Percentiles rank a stretch among this genome's conserved stretches.
Conservation (phyloP, 2,329 filamentous ascomycete genomes). For the Penicillium hesseltinei region DNA sequence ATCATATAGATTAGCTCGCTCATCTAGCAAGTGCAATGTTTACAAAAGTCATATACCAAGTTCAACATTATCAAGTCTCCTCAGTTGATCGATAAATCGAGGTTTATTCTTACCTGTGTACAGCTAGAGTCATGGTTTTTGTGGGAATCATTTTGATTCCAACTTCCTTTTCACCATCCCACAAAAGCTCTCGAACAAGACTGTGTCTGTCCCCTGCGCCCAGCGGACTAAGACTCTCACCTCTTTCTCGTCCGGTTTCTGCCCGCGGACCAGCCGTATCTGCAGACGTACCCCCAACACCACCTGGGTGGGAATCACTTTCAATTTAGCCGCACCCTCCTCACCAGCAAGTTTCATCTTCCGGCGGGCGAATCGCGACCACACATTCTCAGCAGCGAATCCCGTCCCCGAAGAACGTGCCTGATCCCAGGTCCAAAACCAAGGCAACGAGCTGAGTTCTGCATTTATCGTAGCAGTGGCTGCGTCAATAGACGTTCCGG, state of each 20-base stretch:
- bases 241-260: slow-evolving; percentile 33
- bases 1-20: neutral
- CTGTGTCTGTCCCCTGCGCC: slow-evolving; percentile 70
- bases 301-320: slow-evolving; percentile 38
- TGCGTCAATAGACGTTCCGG: slow-evolving; percentile 27
- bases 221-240: slow-evolving; percentile 61
- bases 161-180: slow-evolving; percentile 68
- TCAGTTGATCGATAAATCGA: neutral
- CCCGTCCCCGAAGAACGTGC: slow-evolving; percentile 58
- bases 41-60: slow-evolving; percentile 5
- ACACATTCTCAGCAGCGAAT: slow-evolving; percentile 66
- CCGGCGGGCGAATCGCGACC: slow-evolving; percentile 71
- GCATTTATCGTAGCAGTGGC: slow-evolving; percentile 43
- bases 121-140: neutral
- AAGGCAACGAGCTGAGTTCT: slow-evolving; percentile 56
- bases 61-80: neutral
- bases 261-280: slow-evolving; percentile 39
- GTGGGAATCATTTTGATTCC: slow-evolving; percentile 16
- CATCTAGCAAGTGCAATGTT: neutral
- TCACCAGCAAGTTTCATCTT: slow-evolving; percentile 41
- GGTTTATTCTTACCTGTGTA: neutral
- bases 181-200: slow-evolving; percentile 82
- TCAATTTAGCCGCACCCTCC: slow-evolving; percentile 27
- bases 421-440: slow-evolving; percentile 65
- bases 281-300: slow-evolving; percentile 60